Evolutionary conservation across 257 asterid species (phyloP).

Genomic region (Marsdenia floribunda): DNA sequence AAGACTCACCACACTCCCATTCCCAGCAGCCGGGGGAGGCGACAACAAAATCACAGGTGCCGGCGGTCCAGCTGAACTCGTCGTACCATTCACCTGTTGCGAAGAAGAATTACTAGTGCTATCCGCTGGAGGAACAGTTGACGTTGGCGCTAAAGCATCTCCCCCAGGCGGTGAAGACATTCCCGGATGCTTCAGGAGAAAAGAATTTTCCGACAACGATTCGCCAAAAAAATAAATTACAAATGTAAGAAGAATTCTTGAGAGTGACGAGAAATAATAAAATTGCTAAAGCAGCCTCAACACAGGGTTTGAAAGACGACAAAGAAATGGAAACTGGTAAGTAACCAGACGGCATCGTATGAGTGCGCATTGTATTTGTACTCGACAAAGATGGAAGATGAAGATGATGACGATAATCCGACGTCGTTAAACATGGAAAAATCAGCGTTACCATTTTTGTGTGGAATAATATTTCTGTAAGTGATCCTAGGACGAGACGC

Average conservation of each 20-base stretch:
- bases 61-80: constrained; percentile 25
- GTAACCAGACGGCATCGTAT: neutral
- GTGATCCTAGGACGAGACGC: neutral
- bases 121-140: neutral
- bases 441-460: neutral
- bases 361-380: neutral
- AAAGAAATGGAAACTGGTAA: neutral
- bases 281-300: neutral
- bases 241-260: neutral
- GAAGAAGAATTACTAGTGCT: constrained; percentile 10
- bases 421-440: neutral
- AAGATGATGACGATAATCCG: neutral
- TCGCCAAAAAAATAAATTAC: neutral
- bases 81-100: constrained; percentile 11
- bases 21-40: constrained; percentile 32
- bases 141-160: constrained; percentile 2
- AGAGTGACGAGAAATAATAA: neutral
- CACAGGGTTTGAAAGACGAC: neutral
- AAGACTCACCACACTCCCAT: constrained; percentile 18
- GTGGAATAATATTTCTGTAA: neutral
- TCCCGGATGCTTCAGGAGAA: neutral
- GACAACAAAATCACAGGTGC: constrained; percentile 25
- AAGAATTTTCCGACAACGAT: neutral
- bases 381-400: neutral
- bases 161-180: constrained; percentile 5